Evolutionary conservation across 345 rosid species (phyloP), one percentile per base, ranked within the genome.

Genomic region (Citrus inodora): DNA sequence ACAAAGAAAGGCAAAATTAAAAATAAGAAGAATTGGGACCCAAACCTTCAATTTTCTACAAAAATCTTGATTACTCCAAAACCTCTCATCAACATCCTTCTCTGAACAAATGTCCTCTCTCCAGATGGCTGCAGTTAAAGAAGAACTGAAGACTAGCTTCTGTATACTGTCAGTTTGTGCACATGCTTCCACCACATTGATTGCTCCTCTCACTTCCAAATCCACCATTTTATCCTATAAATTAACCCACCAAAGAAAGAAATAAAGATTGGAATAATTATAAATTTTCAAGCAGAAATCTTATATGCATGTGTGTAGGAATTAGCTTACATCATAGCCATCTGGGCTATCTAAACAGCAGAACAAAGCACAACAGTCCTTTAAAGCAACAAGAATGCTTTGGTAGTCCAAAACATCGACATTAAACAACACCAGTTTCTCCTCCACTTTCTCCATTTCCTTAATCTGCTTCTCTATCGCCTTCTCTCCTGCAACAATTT

Each of bases 111-210:
- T 89, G 64, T 84, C 83, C 53, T 94, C 98, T 81, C 86, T 91
- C 98, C 98, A 94, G 27, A 94, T 82, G 3, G 94, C 96, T 17
- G 97, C 98, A 9, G 94, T 87, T 27, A 91, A 78, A 24, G 98
- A 94, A 73, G 94, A 92, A 74, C 80, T 87, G 79, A 90, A 91
- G 71, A 94, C 90, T 63, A 92, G 70, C 82, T 94, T 94, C 55
- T 89, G 86, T 10, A 90, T 76, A 46, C 59, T 81, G 9, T 89
- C 87, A 48, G 93, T 94, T 68, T 91, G 96, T 22, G 94, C 98
- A 75, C 98, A 90, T 14, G 98, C 98, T 82, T 94, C 98, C 56
- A 92, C 90, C 56, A 89, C 91, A 84, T 94, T 92, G 60, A 91
- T 91, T 9, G 91, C 96, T 82, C 94, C 97, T 82, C 96, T 89